A percentile compares a stretch with the other conserved stretches of the same genome.
Evolutionary conservation across 179 eudicot species (phyloP).

Genomic region (Sideroxylon spinosum): DNA sequence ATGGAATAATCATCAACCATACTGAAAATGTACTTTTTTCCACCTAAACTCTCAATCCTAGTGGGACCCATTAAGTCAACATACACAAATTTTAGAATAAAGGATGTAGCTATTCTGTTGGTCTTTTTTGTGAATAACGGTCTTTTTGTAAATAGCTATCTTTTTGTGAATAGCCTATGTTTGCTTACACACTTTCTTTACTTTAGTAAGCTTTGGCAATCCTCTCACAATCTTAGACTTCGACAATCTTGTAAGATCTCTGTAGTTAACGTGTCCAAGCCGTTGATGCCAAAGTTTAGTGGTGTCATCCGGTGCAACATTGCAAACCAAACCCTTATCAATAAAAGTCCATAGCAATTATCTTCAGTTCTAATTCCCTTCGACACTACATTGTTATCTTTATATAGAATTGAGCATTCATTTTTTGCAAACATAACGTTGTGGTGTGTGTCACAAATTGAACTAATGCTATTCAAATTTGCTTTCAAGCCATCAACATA

Average conservation of each 20-base stretch:
- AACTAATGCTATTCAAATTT: not conserved
- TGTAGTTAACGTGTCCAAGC: not conserved
- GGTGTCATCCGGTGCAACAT: not conserved
- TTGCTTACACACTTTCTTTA: no score
- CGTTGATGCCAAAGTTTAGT: not conserved
- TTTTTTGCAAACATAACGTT: not conserved
- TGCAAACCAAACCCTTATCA: not conserved
- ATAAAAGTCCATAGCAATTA: not conserved
- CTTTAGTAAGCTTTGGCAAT: no score
- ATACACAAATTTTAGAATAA: no score
- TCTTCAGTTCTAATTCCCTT: not conserved
- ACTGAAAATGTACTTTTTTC: no score
- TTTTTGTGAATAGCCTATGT: no score
- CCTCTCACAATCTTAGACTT: no score
- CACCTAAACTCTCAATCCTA: no score
- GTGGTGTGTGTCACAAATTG: not conserved
- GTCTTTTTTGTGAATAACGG: no score
- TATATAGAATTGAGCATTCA: not conserved
- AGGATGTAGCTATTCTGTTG: no score
- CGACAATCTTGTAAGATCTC: not conserved
- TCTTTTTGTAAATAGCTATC: no score
- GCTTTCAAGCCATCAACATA: not conserved
- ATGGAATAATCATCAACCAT: no score
- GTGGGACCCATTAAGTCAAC: no score
- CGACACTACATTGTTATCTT: not conserved